Percentiles rank a stretch among this genome's conserved stretches.
Evolutionary conservation across 169 alveolate species (phyloP).

Genomic region (Cyclospora cayetanensis): DNA sequence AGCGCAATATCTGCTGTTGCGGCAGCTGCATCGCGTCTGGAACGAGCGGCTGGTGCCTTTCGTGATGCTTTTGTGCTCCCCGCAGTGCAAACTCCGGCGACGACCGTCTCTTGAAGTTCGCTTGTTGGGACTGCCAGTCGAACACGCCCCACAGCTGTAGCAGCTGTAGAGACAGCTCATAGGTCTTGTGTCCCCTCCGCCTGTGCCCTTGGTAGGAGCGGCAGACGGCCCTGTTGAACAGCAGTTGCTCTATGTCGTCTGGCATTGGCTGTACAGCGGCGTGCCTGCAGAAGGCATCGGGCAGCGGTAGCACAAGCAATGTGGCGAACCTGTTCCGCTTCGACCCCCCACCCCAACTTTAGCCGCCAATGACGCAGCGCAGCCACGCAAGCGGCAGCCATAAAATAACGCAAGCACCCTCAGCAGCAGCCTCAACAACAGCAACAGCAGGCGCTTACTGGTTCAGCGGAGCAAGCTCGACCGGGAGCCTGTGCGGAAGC

Average conservation of each 20-base stretch:
- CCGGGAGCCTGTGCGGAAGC: neutral
- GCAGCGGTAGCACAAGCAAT: neutral
- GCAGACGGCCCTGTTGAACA: neutral
- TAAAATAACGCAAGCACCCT: too few relatives aligned
- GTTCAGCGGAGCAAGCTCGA: neutral
- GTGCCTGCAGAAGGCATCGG: neutral
- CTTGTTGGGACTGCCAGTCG: too few relatives aligned
- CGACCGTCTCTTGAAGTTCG: too few relatives aligned
- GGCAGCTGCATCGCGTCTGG: neutral
- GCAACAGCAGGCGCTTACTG: neutral
- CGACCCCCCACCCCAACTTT: neutral
- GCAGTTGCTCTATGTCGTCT: neutral
- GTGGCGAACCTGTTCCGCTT: neutral
- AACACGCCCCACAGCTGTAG: too few relatives aligned
- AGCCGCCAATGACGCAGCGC: neutral
- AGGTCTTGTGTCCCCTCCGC: neutral
- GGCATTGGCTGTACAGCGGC: neutral
- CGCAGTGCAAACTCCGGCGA: too few relatives aligned
- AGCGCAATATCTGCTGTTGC: neutral
- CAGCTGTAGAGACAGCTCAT: slow-evolving; percentile 1
- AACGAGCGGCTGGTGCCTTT: neutral
- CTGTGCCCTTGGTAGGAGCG: neutral
- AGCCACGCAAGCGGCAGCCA: too few relatives aligned
- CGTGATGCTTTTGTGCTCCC: neutral
- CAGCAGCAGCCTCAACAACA: neutral